Evolutionary conservation across 768 basidiomycete species (phyloP).

Genomic region (Suillus subluteus): DNA sequence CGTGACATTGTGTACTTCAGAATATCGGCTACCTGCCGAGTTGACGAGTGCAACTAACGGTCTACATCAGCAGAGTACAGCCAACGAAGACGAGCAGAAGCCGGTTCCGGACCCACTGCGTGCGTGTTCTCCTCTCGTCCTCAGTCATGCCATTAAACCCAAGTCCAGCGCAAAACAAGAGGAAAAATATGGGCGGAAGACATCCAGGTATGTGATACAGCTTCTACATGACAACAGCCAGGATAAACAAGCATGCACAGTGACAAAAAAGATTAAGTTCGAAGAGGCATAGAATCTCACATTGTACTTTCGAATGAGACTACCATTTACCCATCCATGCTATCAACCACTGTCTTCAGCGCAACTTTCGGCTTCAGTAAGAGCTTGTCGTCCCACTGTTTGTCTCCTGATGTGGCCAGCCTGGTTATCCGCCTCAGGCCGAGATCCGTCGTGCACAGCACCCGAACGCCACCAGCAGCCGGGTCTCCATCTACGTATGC

Average conservation of each 20-base stretch:
- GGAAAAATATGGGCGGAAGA: background rate
- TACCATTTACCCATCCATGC: conserved; percentile 32
- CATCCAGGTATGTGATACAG: background rate
- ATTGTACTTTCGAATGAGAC: background rate
- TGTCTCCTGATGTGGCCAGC: conserved; percentile 30
- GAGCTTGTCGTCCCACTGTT: conserved; percentile 34
- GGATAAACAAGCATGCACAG: background rate
- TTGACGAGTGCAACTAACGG: conserved; percentile 4
- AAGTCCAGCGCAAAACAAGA: conserved; percentile 10
- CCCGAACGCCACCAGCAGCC: conserved; percentile 18
- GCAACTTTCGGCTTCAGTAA: conserved; percentile 43
- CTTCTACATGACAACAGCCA: background rate
- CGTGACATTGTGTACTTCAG: background rate
- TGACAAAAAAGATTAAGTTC: conserved; percentile 12
- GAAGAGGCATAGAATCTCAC: conserved; percentile 7
- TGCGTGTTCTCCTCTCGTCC: background rate
- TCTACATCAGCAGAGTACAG: background rate
- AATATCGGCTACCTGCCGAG: conserved; percentile 15
- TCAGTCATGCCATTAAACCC: background rate
- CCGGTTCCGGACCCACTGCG: background rate
- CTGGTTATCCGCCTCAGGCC: conserved; percentile 37
- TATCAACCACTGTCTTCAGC: conserved; percentile 38
- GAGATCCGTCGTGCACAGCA: conserved; percentile 42
- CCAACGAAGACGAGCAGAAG: background rate
- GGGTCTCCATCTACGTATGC: conserved; percentile 32